Base-by-base conservation (phyloP, 176 grass and related monocot species). In the Bothriochloa decipiens region DNA sequence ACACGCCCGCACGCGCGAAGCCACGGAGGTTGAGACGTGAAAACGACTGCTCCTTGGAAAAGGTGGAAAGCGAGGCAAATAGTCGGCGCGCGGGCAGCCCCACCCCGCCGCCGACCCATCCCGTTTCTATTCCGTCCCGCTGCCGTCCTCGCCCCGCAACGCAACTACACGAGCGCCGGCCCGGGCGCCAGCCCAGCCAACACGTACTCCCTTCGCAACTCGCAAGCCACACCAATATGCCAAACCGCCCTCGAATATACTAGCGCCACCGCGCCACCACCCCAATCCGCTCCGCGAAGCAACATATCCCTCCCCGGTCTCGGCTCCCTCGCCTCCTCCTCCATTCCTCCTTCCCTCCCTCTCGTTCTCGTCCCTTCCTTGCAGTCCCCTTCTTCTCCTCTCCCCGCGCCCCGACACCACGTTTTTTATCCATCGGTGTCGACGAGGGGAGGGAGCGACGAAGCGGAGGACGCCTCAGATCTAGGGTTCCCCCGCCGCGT, bases 81-180 rank as follows among this genome's bases (percentile, higher is more conserved):
- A 22, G 87, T 78, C 86, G 81, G 71, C 60, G 73, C 28, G 80
- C 58, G 72, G 80, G 82, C 63, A 74, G 39, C 70, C 72, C 77
- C 86, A 92, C 65, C 73, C 73, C 66, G 76, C n/a, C 74, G 70
- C 90, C 88, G 90, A 75, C 87, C 87, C 87, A 88, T 26, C 65
- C 46, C 29, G 52, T 8, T 6, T 22, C 53, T 20, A 58, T n/a
- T 58, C 20, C 53, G 23, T 10, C 72, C 47, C 27, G 46, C 43
- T 71, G 72, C 71, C 78, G 78, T 94, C 85, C 32, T 41, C 83
- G 57, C 70, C 77, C 83, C 86, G 88, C 53, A n/a, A 58, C 53
- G 11, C 85, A 45, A 60, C 13, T 50, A 22, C 20, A 28, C 32
- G 18, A 58, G 55, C 20, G 23, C 62, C 28, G 22, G 6, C 83